Evolutionary conservation across 805 yeast species (phyloP).

Genomic region (Candida xiaguanensis): DNA sequence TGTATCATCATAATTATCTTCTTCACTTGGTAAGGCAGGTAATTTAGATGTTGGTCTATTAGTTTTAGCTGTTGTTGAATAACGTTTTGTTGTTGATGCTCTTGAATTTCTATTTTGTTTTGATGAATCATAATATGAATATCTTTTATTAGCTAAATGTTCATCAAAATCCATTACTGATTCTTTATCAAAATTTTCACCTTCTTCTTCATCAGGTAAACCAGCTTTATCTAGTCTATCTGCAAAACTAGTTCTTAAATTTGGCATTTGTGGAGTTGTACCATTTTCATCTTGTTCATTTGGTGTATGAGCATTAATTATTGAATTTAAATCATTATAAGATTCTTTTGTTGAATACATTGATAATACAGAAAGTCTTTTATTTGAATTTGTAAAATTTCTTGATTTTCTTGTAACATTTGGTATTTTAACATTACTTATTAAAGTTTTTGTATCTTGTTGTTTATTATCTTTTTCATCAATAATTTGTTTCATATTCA

Average conservation of each 20-base stretch:
- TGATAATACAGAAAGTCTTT: constrained; percentile 68
- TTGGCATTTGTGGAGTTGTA: constrained; percentile 12
- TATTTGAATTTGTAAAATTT: constrained; percentile 57
- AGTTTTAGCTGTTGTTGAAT: constrained; percentile 11
- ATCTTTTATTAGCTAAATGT: constrained; percentile 34
- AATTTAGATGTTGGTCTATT: constrained; percentile 26
- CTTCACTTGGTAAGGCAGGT: constrained; percentile 24
- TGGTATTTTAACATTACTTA: constrained; percentile 66
- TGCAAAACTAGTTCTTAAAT: constrained; percentile 40
- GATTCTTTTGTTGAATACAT: constrained; percentile 67
- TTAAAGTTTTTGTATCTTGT: constrained; percentile 31
- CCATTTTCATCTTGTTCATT: constrained; percentile 15
- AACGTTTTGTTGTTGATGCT: constrained; percentile 13
- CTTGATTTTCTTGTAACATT: constrained; percentile 67
- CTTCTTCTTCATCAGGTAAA: constrained; percentile 27
- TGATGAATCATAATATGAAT: constrained; percentile 34
- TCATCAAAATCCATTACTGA: constrained; percentile 40
- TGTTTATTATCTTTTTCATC: constrained; percentile 10
- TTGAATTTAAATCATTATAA: constrained; percentile 51
- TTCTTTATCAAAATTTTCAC: constrained; percentile 29
- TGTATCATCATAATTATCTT: constrained; percentile 28
- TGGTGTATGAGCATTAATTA: constrained; percentile 22
- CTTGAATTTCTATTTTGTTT: constrained; percentile 25
- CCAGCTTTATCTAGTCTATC: constrained; percentile 39
- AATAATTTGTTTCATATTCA: constrained; percentile 18